These are phyloP conservation scores for Grigorovia jiainica DNA, from an alignment of 805 yeast species.

Conservation along the genomic window DNA sequence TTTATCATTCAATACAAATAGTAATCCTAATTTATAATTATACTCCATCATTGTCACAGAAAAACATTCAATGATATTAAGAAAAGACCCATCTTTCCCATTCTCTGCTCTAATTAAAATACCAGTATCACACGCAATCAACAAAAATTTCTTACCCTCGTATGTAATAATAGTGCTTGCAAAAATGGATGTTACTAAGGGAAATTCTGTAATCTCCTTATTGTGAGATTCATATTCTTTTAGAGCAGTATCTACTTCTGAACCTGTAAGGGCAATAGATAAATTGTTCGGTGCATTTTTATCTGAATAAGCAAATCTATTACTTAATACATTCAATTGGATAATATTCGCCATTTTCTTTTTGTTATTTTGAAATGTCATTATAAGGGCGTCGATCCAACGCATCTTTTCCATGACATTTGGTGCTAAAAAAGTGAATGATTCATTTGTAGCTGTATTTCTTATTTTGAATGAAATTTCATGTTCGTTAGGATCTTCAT, in stretches of 20 bases:
- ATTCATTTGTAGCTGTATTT: constrained; percentile 46
- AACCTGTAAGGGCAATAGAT: constrained; percentile 43
- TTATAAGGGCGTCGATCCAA: constrained; percentile 48
- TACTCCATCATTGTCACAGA: constrained; percentile 51
- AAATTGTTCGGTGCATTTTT: constrained; percentile 40
- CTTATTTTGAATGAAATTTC: constrained; percentile 40
- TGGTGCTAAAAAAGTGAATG: constrained; percentile 43
- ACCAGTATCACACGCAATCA: constrained; percentile 59
- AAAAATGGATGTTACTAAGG: constrained; percentile 30
- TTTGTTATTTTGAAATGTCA: constrained; percentile 37
- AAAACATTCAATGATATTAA: constrained; percentile 26
- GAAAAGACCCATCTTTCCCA: constrained; percentile 8
- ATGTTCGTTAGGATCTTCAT: constrained; percentile 8
- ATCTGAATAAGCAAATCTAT: constrained; percentile 58
- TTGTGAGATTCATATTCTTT: constrained; percentile 22
- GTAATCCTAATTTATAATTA: constrained; percentile 37
- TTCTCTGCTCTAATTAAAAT: constrained; percentile 37
- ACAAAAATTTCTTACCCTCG: constrained; percentile 36
- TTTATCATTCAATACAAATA: constrained; percentile 50
- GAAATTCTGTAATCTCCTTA: constrained; percentile 1
- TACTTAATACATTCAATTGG: constrained; percentile 42
- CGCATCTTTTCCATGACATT: constrained; percentile 41
- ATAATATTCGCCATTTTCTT: constrained; percentile 42
- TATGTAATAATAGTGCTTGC: constrained; percentile 39
- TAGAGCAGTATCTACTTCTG: constrained; percentile 39